A percentile compares a stretch with the other conserved stretches of the same genome.
Conservation (phyloP, 257 asterid genomes). For the Ocimum tenuiflorum region DNA sequence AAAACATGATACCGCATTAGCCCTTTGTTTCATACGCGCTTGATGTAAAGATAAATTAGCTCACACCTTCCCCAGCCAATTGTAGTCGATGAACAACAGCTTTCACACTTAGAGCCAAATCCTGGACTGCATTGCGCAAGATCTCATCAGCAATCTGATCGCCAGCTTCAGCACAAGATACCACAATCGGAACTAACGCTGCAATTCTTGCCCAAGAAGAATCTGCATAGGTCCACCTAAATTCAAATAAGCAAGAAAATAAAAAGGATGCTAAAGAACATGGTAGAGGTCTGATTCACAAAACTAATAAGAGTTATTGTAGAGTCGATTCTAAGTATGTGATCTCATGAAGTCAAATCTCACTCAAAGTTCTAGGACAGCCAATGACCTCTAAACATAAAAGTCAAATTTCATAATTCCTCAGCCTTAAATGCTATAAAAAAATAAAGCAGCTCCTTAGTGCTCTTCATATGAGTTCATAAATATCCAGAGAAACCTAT, state of each 20-base stretch:
- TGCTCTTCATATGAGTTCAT: neutral
- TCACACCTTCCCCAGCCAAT: constrained; percentile 77
- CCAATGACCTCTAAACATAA: neutral
- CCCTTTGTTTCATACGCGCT: neutral
- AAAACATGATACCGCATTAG: neutral
- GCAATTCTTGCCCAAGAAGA: constrained; percentile 98
- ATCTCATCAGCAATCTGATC: constrained; percentile 78
- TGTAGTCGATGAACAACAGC: constrained; percentile 75
- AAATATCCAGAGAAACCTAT: neutral
- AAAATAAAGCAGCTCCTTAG: neutral
- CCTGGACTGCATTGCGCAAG: constrained; percentile 66
- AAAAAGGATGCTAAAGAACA: constrained; percentile 25
- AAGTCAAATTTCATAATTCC: neutral
- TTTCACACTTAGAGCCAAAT: constrained; percentile 68
- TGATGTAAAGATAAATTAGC: constrained; percentile 5
- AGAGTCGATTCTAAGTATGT: constrained; percentile 1
- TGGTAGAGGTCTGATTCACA: constrained; percentile 5
- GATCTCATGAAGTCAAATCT: neutral
- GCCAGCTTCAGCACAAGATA: constrained; percentile 89
- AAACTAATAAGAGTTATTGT: neutral
- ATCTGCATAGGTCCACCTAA: constrained; percentile 99
- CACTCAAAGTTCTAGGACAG: neutral
- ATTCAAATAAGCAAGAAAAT: constrained; percentile 51
- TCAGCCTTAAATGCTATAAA: neutral
- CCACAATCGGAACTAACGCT: constrained; percentile 85